Evolutionary conservation across 2,329 filamentous ascomycete species (phyloP), one percentile per base, ranked within the genome.

Genomic region (Ascomycota sp.): DNA sequence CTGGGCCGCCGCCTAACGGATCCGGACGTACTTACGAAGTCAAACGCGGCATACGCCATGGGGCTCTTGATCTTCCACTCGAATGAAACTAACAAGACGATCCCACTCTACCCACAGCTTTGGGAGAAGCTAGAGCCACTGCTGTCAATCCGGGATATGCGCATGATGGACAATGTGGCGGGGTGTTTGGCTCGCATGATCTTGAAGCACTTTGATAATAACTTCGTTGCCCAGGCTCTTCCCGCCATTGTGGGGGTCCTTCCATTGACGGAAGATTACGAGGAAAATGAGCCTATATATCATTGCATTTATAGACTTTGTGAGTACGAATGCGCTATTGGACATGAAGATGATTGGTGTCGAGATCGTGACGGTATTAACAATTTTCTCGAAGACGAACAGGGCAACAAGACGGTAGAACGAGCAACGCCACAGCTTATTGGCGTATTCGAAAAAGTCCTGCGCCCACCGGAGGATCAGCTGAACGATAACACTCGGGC

Each of bases 201-300:
- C 53, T 69, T 80, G 49, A 78, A 78, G 44, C 75, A 92, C 54
- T 75, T 79, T n/a, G 73, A 86, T 41, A 69, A 69, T 40, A 74
- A 91, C 8, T 83, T 86, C 12, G 65, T 92, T 31, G 57, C 65
- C 24, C 74, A 93, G 35, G 80, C 92, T 13, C 67, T 98, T 2
- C 85, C 86, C 19, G 72, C 71, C 1, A 57, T 95, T 20, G 67
- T 91, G 33, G 67, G 69, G 36, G 66, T 85, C 20, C 67, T 95
- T 23, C 89, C 89, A 8, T 63, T 95, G 37, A 80, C 79, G 52
- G 85, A 93, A 48, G 89, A 95, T 52, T 95, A 70, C 43, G 83
- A 94, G 55, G 89, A 95, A 68, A 95, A 98, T 56, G 80, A 81
- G 44, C 83, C 89, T 7, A 74, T 95, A 35, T 98, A 77, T 57